Percentiles rank a stretch among this genome's conserved stretches.
Conservation (phyloP, 768 basidiomycete genomes). For the Trametes cingulata region DNA sequence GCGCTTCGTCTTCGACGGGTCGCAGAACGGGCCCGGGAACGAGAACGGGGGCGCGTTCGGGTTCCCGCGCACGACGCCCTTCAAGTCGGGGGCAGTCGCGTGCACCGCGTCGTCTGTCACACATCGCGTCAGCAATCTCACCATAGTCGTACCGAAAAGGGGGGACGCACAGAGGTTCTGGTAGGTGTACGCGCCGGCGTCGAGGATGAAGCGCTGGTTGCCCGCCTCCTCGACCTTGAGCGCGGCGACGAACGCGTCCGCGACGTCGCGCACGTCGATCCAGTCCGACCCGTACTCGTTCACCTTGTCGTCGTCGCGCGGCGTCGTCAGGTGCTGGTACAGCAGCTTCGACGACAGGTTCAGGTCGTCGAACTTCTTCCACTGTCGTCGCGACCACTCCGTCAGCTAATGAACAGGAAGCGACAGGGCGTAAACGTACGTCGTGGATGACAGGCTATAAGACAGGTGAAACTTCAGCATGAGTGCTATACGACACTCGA, state of each 20-base stretch:
- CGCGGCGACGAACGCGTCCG: constrained; percentile 31
- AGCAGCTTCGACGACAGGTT: constrained; percentile 23
- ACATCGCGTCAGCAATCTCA: neutral
- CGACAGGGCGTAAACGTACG: neutral
- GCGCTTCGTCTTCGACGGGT: neutral
- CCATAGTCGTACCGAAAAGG: neutral
- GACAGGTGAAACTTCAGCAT: neutral
- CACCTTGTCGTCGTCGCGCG: constrained; percentile 37
- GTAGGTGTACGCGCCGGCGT: constrained; percentile 17
- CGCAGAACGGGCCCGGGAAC: neutral
- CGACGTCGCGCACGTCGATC: constrained; percentile 41
- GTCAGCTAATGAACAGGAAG: no score
- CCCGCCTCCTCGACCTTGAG: constrained; percentile 35
- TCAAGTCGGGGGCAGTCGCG: neutral
- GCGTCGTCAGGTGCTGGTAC: constrained; percentile 43
- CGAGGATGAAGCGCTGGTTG: constrained; percentile 40
- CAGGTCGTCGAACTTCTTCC: constrained; percentile 7
- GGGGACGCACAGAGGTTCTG: constrained; percentile 18
- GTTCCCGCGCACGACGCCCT: constrained; percentile 4
- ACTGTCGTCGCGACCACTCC: neutral
- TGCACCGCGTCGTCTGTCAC: constrained; percentile 4
- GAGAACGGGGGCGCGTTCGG: neutral
- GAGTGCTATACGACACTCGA: neutral
- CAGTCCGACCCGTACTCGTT: constrained; percentile 14
- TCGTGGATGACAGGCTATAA: constrained; percentile 5